Base-by-base conservation (phyloP, 1,139 yeast genomes). In the Geotrichum siamense region DNA sequence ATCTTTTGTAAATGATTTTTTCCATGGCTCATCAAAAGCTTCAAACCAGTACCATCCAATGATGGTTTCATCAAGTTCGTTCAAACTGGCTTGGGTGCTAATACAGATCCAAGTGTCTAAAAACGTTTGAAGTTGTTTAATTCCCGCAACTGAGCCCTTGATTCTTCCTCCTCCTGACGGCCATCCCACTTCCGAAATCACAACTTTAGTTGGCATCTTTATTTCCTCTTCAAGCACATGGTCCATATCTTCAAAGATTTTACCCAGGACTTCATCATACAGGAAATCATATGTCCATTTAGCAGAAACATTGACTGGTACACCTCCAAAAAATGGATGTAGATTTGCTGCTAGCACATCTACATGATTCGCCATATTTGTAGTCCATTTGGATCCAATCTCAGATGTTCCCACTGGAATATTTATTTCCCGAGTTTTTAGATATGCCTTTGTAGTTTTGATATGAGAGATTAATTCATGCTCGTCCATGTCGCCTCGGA, bases 1-100 rank as follows among this genome's bases (percentile, higher is more conserved):
- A 0, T 62, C 68, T 23, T 71, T 72, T 57, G 75, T 70, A 57
- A 72, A 77, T 0, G 74, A 59, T 43, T 62, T 60, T 52, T 79
- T 79, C 84, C 85, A 79, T 0, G 84, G 83, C 55, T 78, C 83
- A 60, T 81, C 86, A 60, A 78, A 79, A 0, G 83, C 86, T 55
- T 80, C 85, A 56, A 78, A 78, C 65, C 71, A 79, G 55, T 67
- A 79, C 78, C 81, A 81, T 0, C 72, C 75, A 39, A 70, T 61
- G 2, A 60, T 39, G 4, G 50, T 53, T 16, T 50, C 42, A n/a
- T 51, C 53, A 9, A 56, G 52, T 16, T 57, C 40, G 38, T 64
- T 62, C n/a, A n/a, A n/a, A n/a, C n/a, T n/a, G n/a, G n/a, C n/a
- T 8, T 16, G 12, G 3, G 22, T 20, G 0, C 72, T 65, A 8